phyloP scores from a whole-genome alignment of 441 rosid species.

The Syzygium syzygioides region DNA sequence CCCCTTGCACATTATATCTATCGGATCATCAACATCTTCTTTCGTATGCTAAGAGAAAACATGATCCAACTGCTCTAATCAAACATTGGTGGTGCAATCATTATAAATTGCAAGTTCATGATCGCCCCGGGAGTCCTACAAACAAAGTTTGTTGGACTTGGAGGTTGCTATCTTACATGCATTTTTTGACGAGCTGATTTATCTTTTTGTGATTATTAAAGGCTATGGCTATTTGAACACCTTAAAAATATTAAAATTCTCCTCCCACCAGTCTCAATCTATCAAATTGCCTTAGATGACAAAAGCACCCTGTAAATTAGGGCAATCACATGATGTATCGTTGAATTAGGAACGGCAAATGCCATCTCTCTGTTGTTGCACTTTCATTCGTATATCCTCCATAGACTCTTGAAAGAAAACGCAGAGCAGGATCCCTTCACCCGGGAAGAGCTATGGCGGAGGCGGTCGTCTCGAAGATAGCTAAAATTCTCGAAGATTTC shows the following conservation, averaged over 20 bases:
- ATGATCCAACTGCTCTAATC: not conserved
- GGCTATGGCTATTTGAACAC: not conserved
- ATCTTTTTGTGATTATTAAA: not conserved
- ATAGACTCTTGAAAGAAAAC: not conserved
- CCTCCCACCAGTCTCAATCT: not conserved
- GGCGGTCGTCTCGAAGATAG: not conserved
- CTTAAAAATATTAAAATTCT: too few species aligned
- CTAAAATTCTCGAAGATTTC: not conserved
- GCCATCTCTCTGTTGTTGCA: too few species aligned
- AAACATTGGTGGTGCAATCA: not conserved
- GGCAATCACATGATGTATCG: too few species aligned
- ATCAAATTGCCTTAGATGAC: not conserved
- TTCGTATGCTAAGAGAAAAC: not conserved
- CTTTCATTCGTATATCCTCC: not conserved
- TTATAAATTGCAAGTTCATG: not conserved
- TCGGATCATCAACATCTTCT: not conserved
- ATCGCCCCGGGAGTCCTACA: not conserved
- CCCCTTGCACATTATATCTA: not conserved
- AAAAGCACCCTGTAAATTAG: too few species aligned
- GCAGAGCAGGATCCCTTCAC: not conserved
- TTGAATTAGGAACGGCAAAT: too few species aligned
- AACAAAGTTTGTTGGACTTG: not conserved
- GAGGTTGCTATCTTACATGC: not conserved
- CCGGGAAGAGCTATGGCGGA: not conserved
- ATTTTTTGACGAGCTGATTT: not conserved